Conservation (phyloP, 2,329 filamentous ascomycete genomes). For the Emergomyces orientalis region DNA sequence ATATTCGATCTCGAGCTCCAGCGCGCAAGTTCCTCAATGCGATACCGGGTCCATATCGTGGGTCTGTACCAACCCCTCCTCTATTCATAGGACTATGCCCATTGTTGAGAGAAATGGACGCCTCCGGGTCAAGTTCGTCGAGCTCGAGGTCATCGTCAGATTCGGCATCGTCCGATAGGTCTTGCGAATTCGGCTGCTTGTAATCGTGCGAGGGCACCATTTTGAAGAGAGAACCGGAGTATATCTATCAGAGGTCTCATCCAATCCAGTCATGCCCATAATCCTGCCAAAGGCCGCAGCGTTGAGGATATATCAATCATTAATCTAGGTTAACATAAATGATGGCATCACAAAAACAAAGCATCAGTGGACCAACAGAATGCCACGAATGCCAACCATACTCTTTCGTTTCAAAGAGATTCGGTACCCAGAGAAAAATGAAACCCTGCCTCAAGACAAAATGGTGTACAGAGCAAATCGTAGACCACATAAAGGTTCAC, state of each 20-base stretch:
- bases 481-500: neutral
- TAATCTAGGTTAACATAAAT: neutral
- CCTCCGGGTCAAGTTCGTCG: slow-evolving; percentile 38
- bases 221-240: neutral
- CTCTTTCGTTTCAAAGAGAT: neutral
- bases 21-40: slow-evolving; percentile 43
- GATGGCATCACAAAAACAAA: neutral
- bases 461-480: too few relatives aligned
- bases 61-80: slow-evolving; percentile 15
- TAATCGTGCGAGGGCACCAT: slow-evolving; percentile 34
- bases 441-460: neutral
- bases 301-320: slow-evolving; percentile 1
- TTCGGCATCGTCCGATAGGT: slow-evolving; percentile 22
- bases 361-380: neutral
- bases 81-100: slow-evolving; percentile 12
- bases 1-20: slow-evolving; percentile 37
- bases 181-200: slow-evolving; percentile 25
- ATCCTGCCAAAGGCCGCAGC: neutral
- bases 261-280: neutral
- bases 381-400: neutral
- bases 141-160: slow-evolving; percentile 38
- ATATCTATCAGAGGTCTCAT: neutral
- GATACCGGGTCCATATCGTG: slow-evolving; percentile 32
- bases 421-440: neutral
- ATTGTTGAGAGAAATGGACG: slow-evolving; percentile 18